A percentile compares a stretch with the other conserved stretches of the same genome.
phyloP scores from a whole-genome alignment of 1,284 basidiomycete genomes.

The Cronartium quercuum region DNA sequence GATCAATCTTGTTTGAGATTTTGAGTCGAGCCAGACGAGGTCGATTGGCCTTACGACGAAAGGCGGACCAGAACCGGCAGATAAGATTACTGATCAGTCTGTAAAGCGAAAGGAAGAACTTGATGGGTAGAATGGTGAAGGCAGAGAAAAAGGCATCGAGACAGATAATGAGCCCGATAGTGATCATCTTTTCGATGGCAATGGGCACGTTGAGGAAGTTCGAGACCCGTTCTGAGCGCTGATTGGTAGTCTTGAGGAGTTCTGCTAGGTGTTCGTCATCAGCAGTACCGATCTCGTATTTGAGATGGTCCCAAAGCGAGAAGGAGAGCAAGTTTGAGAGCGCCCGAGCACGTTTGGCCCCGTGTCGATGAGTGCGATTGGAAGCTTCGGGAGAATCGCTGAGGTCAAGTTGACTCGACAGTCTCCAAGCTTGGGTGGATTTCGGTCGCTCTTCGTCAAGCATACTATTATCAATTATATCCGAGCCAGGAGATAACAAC shows the following conservation, averaged over 20 bases:
- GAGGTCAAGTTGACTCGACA: neutral
- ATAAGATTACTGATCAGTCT: neutral
- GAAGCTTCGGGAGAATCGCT: neutral
- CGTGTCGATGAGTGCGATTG: neutral
- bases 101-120: conserved; percentile 51
- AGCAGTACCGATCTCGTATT: conserved; percentile 53
- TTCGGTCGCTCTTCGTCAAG: neutral
- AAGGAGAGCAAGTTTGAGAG: conserved; percentile 54
- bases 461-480: conserved; percentile 18
- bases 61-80: neutral
- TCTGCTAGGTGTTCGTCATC: neutral
- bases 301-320: conserved; percentile 84
- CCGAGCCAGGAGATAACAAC: neutral
- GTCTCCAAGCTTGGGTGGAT: neutral
- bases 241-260: neutral
- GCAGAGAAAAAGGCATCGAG: conserved; percentile 96
- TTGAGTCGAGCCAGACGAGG: conserved; percentile 49
- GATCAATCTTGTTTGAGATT: conserved; percentile 83
- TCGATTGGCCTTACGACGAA: neutral
- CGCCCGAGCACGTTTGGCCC: conserved; percentile 40
- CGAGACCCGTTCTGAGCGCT: conserved; percentile 95
- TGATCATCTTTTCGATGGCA: conserved; percentile 89
- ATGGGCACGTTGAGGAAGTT: conserved; percentile 92
- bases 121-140: conserved; percentile 93
- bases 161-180: conserved; percentile 88